Conservation (phyloP, 768 basidiomycete genomes). For the Rhodotorula sphaerocarpa region DNA sequence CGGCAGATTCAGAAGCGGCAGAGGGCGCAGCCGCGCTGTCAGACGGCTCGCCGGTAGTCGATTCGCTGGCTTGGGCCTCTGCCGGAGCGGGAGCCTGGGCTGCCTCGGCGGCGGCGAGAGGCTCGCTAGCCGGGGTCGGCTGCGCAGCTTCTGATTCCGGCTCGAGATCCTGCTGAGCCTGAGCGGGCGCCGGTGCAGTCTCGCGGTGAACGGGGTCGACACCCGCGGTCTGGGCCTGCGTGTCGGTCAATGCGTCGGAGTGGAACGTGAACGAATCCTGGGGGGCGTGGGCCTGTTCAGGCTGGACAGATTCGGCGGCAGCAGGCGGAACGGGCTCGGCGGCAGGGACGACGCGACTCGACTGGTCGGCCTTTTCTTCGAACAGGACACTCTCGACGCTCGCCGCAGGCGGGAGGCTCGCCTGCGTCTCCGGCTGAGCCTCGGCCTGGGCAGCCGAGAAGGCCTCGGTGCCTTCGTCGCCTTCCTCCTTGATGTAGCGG, state of each 20-base stretch:
- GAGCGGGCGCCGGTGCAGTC: background rate
- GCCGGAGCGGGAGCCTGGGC: background rate
- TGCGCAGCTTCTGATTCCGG: background rate
- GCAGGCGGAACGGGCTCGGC: background rate
- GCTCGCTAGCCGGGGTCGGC: background rate
- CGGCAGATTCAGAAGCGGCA: too few relatives aligned
- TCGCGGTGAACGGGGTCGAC: background rate
- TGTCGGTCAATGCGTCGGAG: background rate
- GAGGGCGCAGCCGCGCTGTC: too few relatives aligned
- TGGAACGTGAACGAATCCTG: constrained; percentile 20
- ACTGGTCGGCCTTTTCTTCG: constrained; percentile 17
- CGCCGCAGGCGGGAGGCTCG: background rate
- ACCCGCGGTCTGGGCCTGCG: too few relatives aligned
- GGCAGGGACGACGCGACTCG: background rate
- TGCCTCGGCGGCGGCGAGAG: background rate
- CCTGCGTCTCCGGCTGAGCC: background rate
- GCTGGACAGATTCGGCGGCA: background rate
- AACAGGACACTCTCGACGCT: constrained; percentile 19
- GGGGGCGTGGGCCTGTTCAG: background rate
- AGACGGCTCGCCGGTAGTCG: too few relatives aligned
- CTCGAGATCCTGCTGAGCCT: background rate
- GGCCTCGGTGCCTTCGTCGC: constrained; percentile 47
- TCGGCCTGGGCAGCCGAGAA: constrained; percentile 5
- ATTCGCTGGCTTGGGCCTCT: too few relatives aligned
- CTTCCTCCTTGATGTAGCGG: constrained; percentile 81